phyloP scores from a whole-genome alignment of 1,139 yeast genomes.

The Arxiozyma heterogenica region DNA sequence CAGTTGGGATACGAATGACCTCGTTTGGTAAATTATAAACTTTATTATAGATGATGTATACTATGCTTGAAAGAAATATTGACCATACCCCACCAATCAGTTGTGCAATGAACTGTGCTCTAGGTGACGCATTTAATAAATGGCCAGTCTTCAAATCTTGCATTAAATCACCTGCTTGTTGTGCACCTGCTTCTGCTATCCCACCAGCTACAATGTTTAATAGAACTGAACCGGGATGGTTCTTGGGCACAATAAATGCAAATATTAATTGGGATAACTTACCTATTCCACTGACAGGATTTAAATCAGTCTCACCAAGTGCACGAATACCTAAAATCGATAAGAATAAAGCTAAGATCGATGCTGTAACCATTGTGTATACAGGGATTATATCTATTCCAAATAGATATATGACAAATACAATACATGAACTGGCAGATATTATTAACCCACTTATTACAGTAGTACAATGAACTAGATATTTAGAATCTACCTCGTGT shows the following conservation, averaged over 20 bases:
- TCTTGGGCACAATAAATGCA: slow-evolving; percentile 68
- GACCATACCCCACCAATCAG: slow-evolving; percentile 81
- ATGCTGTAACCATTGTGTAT: slow-evolving; percentile 59
- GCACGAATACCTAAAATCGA: slow-evolving; percentile 88
- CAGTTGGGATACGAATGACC: slow-evolving; percentile 83
- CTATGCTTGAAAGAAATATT: slow-evolving; percentile 63
- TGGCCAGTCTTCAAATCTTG: slow-evolving; percentile 95
- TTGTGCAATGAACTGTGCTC: slow-evolving; percentile 86
- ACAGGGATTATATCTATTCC: slow-evolving; percentile 57
- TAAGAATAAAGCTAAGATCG: slow-evolving; percentile 63
- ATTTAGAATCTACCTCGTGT: slow-evolving; percentile 37
- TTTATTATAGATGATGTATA: slow-evolving; percentile 71
- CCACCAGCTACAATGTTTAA: slow-evolving; percentile 92
- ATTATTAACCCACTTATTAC: slow-evolving; percentile 53
- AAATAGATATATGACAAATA: slow-evolving; percentile 57
- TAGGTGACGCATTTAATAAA: slow-evolving; percentile 82
- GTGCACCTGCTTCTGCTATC: slow-evolving; percentile 97
- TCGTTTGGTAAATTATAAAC: slow-evolving; percentile 80
- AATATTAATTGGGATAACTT: slow-evolving; percentile 83
- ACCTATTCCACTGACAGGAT: slow-evolving; percentile 96
- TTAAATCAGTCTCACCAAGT: slow-evolving; percentile 89
- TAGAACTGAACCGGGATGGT: slow-evolving; percentile 71
- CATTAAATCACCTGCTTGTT: slow-evolving; percentile 97
- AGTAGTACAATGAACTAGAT: slow-evolving; percentile 43
- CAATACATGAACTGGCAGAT: slow-evolving; percentile 60